These are phyloP conservation scores for Phytophthora macrochlamydospora DNA, from an alignment of 352 stramenopile genomes.

Conservation along the genomic window DNA sequence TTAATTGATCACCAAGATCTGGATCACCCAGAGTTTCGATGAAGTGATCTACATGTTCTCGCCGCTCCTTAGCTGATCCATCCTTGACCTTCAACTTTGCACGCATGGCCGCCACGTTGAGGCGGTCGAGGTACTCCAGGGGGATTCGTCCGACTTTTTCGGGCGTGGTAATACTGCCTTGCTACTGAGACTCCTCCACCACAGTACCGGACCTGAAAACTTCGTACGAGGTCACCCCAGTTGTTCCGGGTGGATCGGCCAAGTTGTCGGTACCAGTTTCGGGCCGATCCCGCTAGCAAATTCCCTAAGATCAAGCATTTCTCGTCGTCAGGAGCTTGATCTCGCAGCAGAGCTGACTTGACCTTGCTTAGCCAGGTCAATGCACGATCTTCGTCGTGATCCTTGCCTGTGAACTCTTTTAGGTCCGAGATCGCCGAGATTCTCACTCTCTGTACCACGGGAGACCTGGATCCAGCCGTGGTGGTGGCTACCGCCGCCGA, in stretches of 20 bases:
- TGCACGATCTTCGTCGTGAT: too few species aligned
- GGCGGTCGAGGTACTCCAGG: neutral
- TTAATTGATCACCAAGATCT: neutral
- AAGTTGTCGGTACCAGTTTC: constrained; percentile 5
- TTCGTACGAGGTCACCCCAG: too few species aligned
- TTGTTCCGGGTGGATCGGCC: neutral
- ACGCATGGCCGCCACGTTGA: neutral
- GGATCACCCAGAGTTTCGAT: too few species aligned
- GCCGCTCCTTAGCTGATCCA: neutral
- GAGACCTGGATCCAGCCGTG: neutral
- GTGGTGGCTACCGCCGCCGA: neutral
- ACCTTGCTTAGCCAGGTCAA: too few species aligned
- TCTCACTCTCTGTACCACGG: neutral
- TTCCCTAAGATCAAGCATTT: constrained; percentile 3
- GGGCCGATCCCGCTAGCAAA: neutral
- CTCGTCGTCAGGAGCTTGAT: neutral
- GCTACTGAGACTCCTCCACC: neutral
- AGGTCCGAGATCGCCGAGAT: constrained; percentile 10
- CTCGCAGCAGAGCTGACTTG: too few species aligned
- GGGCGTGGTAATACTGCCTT: neutral
- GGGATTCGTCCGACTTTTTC: neutral
- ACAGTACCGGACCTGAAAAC: neutral
- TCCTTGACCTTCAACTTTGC: constrained; percentile 2
- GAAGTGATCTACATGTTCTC: too few species aligned
- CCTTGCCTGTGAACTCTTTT: neutral